Conservation (phyloP, 1,139 yeast genomes). For the Yamadazyma atmosphaerica region DNA sequence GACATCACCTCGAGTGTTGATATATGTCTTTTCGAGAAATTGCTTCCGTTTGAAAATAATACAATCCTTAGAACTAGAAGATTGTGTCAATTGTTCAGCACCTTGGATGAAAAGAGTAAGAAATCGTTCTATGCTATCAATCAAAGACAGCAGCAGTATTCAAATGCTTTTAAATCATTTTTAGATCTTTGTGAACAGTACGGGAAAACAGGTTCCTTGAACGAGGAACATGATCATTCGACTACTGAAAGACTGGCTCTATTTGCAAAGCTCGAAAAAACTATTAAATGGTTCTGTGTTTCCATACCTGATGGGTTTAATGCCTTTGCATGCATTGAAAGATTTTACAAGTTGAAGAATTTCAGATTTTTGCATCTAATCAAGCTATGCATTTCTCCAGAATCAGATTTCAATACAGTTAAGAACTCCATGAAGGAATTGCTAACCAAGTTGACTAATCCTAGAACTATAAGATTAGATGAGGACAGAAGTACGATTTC, state of each 20-base stretch:
- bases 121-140: conserved; percentile 69
- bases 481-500: conserved; percentile 40
- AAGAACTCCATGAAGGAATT: conserved; percentile 64
- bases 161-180: conserved; percentile 40
- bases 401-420: conserved; percentile 61
- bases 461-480: conserved; percentile 45
- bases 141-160: conserved; percentile 63
- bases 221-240: conserved; percentile 31
- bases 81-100: conserved; percentile 47
- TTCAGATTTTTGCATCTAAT: conserved; percentile 57
- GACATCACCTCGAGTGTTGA: conserved; percentile 73
- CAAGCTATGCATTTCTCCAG: conserved; percentile 54
- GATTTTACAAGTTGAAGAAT: conserved; percentile 55
- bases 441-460: conserved; percentile 51
- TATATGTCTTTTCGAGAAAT: conserved; percentile 53
- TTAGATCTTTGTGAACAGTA: conserved; percentile 34
- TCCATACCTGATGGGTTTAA: conserved; percentile 56
- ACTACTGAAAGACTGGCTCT: conserved; percentile 4
- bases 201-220: conserved; percentile 29
- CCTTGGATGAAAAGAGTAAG: conserved; percentile 57
- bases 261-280: conserved; percentile 48
- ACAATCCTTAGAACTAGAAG: conserved; percentile 50
- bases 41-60: conserved; percentile 58
- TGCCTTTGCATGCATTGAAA: conserved; percentile 48
- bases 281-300: conserved; percentile 63